A percentile compares a stretch with the other conserved stretches of the same genome.
phyloP scores from a whole-genome alignment of 2,329 filamentous ascomycete genomes.

The Thelonectria olida region DNA sequence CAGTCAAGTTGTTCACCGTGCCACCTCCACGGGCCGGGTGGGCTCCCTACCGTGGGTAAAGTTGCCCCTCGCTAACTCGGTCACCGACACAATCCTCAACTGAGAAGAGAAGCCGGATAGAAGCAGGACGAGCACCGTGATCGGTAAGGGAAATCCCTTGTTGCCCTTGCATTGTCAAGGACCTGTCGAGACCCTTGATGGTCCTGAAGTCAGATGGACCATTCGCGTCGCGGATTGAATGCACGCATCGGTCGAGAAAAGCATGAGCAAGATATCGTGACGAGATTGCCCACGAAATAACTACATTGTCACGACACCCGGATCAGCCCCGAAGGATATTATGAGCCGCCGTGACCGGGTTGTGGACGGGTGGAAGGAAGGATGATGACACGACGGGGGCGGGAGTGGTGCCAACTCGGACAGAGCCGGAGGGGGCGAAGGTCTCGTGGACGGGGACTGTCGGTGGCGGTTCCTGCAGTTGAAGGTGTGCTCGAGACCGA shows the following conservation, averaged over 20 bases:
- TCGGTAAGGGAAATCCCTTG: constrained; percentile 12
- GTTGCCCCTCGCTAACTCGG: constrained; percentile 14
- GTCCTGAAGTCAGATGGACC: constrained; percentile 28
- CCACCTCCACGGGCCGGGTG: constrained; percentile 31
- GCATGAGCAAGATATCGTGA: constrained; percentile 23
- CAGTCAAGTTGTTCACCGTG: no score
- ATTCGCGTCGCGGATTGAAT: constrained; percentile 29
- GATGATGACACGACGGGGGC: constrained; percentile 31
- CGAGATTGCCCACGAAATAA: constrained; percentile 15
- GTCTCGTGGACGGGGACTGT: constrained; percentile 36
- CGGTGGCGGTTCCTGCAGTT: constrained; percentile 42
- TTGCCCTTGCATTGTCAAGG: constrained; percentile 12
- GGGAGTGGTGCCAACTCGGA: constrained; percentile 41
- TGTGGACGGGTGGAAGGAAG: constrained; percentile 23
- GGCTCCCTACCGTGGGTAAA: no score
- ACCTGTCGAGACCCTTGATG: constrained; percentile 19
- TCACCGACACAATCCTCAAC: constrained; percentile 21
- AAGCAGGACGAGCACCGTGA: constrained; percentile 12
- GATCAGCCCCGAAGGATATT: constrained; percentile 13
- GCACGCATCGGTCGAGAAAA: constrained; percentile 37
- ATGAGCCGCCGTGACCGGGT: constrained; percentile 12
- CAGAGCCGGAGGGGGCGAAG: constrained; percentile 36
- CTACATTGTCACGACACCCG: constrained; percentile 21
- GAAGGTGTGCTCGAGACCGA: constrained; percentile 25
- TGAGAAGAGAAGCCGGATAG: constrained; percentile 15